Evolutionary conservation across 257 asterid species (phyloP), one percentile per base, ranked within the genome.

Genomic region (Echium plantagineum): DNA sequence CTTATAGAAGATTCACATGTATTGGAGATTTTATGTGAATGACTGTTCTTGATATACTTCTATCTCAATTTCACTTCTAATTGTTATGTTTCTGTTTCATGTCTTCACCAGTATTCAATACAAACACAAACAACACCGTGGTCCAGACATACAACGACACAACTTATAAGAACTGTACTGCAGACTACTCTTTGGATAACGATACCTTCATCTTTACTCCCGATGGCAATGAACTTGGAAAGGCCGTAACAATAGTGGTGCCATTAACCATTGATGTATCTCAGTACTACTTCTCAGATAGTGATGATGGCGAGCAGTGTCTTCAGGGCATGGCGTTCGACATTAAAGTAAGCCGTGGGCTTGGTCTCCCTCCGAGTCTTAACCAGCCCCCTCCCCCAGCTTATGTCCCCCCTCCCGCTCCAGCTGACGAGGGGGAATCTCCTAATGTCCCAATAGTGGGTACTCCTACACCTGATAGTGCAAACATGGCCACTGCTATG

Each of bases 281-380:
- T 55, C 96, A 87, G 8, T 87, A 80, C 78, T 87, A 74, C 78
- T 90, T 90, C 81, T 90, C 97, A 0, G 86, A 67, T 17, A 86
- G 89, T 2, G 73, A 68, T 38, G 97, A 87, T 61, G 97, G 97
- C 35, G 66, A 18, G 5, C 96, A 81, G 57, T 90, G 96, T 71
- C 72, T 32, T 19, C 63, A 77, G 0, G 94, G 97, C 10, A 76
- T 87, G 96, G 89, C 89, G 57, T 87, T 90, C 38, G 52, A 62
- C 70, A 83, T 90, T 72, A 87, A 72, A 46, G 97, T 90, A 65
- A 49, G 35, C 24, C 85, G 56, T 42, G 97, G 97, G 16, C 57
- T 64, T 7, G 97, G 97, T 9, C 96, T 90, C 58, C 96, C 97
- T 1, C 96, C 87, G 0, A 83, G 78, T 77, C 97, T 90, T 71